Percentiles rank a stretch among this genome's conserved stretches.
These are phyloP conservation scores for Hypsizygus marmoreus DNA, from an alignment of 768 basidiomycete genomes.

Conservation along the genomic window DNA sequence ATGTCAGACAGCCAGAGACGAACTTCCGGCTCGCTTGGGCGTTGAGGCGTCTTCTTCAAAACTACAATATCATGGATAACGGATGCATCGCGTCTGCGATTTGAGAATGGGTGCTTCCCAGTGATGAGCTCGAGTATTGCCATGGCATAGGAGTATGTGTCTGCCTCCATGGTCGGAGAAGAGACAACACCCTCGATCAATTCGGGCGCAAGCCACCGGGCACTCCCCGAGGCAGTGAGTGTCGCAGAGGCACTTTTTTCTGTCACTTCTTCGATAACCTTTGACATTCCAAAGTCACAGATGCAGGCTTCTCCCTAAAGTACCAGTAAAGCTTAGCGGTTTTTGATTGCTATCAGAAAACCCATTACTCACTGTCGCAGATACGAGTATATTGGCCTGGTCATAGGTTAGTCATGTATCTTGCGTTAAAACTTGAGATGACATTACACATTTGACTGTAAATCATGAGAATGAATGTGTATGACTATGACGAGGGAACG, in stretches of 20 bases:
- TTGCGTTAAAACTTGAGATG: background rate
- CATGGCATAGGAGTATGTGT: slow-evolving; percentile 65
- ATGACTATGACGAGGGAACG: too few species aligned
- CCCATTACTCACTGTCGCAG: slow-evolving; percentile 37
- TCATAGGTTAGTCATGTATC: background rate
- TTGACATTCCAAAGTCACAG: slow-evolving; percentile 67
- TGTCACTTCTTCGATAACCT: slow-evolving; percentile 58
- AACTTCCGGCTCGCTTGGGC: slow-evolving; percentile 38
- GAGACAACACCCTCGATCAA: slow-evolving; percentile 45
- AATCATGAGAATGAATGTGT: slow-evolving; percentile 1
- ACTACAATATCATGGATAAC: slow-evolving; percentile 48
- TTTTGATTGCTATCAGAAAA: background rate
- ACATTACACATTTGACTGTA: slow-evolving; percentile 62
- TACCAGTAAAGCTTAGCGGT: background rate
- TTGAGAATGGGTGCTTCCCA: slow-evolving; percentile 50
- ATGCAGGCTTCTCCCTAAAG: slow-evolving; percentile 54
- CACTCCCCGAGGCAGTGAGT: slow-evolving; percentile 48
- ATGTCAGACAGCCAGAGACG: slow-evolving; percentile 44
- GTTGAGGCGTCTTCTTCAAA: slow-evolving; percentile 38
- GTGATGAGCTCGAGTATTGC: slow-evolving; percentile 60
- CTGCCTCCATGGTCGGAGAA: slow-evolving; percentile 47
- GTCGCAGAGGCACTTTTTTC: slow-evolving; percentile 48
- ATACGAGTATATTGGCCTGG: slow-evolving; percentile 55
- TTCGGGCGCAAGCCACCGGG: slow-evolving; percentile 67
- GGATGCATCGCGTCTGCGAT: slow-evolving; percentile 49